These are phyloP conservation scores for Botrytis squamosa DNA, from an alignment of 2,329 filamentous ascomycete genomes.

Conservation along the genomic window DNA sequence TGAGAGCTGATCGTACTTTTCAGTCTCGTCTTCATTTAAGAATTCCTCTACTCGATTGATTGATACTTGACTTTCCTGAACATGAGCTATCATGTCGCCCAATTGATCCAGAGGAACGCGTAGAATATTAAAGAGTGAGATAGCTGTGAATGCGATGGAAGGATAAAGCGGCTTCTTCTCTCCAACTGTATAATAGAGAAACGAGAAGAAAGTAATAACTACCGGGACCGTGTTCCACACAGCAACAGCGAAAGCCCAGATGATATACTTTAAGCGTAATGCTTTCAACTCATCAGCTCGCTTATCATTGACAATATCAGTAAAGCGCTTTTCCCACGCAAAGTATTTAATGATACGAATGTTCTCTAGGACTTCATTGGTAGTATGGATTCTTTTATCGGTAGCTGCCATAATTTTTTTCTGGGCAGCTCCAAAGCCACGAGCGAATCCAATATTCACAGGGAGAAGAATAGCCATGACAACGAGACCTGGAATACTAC, in stretches of 20 bases:
- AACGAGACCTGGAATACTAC: conserved; percentile 87
- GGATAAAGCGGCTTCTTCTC: conserved; percentile 88
- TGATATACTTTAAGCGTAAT: conserved; percentile 77
- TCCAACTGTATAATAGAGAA: conserved; percentile 86
- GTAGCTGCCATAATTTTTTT: conserved; percentile 91
- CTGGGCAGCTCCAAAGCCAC: conserved; percentile 80
- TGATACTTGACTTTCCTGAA: conserved; percentile 95
- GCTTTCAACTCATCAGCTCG: conserved; percentile 74
- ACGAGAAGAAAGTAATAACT: conserved; percentile 94
- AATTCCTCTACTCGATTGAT: conserved; percentile 96
- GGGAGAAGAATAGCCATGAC: conserved; percentile 89
- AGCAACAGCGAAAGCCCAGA: conserved; percentile 89
- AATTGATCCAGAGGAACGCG: conserved; percentile 92
- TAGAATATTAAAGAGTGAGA: conserved; percentile 92
- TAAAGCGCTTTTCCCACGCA: conserved; percentile 93
- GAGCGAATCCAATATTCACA: conserved; percentile 84
- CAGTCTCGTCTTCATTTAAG: conserved; percentile 87
- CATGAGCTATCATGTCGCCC: conserved; percentile 97
- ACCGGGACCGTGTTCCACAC: conserved; percentile 96
- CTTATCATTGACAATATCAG: conserved; percentile 84
- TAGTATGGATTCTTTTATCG: conserved; percentile 92
- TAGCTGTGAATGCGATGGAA: conserved; percentile 90
- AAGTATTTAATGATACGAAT: conserved; percentile 99
- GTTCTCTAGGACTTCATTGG: conserved; percentile 95
- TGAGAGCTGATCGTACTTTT: conserved; percentile 86